Base-by-base conservation (phyloP, 176 grass and related monocot genomes). In the Chloris gayana region DNA sequence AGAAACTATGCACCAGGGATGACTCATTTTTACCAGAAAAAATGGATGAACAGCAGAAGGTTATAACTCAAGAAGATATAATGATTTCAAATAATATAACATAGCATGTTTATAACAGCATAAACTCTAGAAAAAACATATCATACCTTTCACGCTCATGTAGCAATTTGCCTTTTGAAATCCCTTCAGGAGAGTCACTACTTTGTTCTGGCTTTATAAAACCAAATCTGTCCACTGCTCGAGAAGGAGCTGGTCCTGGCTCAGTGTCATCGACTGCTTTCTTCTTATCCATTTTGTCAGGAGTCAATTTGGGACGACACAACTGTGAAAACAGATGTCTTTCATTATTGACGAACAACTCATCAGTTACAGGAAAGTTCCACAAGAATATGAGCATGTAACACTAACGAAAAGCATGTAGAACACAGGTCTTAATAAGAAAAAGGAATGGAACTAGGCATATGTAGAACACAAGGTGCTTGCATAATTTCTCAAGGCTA, bases 221-320 rank as follows among this genome's bases (percentile, higher is more conserved):
- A 73, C 84, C 94, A 83, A 90, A 93, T 44, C 83, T 91, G 67
- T 97, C 94, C 29, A 91, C 88, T 0, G 68, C 63, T 50, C 44
- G 85, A 86, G 91, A 73, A 31, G 86, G 69, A 62, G 78, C 70
- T 15, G 87, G 38, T 64, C 84, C 86, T 64, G 86, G 81, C 80
- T 91, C 94, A 59, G 77, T 50, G 50, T 91, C 88, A 73, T 93
- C 70, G 1, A 59, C 22, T 3, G 69, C 75, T 73, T 74, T 85
- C 72, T 93, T 97, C 85, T 93, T 97, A 62, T 97, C 90, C 90
- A 95, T 95, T 51, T 13, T 33, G 65, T 19, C 68, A n/a, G 58
- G 32, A 29, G 25, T 14, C 42, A 34, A 12, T 31, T 57, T 14
- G 57, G n/a, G 49, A 76, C 26, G 15, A 56, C 64, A n/a, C n/a